Evolutionary conservation across 1,139 yeast species (phyloP), one percentile per base, ranked within the genome.

Genomic region (Nakaseomyces nivariensis): DNA sequence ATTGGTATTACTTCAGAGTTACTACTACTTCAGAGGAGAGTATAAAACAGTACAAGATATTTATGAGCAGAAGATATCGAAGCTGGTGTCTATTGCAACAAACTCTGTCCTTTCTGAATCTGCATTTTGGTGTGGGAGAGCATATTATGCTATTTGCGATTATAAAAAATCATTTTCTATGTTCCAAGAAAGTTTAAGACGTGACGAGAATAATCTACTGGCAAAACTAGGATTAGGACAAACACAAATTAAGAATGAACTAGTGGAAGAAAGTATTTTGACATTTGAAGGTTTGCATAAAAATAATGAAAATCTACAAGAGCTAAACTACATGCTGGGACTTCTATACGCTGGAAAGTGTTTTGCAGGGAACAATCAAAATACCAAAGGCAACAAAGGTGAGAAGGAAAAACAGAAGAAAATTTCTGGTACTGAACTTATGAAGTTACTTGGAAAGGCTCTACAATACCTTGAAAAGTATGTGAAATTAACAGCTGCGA

Each of bases 171-270:
- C 97, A 0, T 85, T 88, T 59, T 77, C 77, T 52, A 73, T 76
- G 59, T 90, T 87, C 67, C 82, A 83, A 61, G 88, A 78, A 57
- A 78, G 94, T n/a, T 56, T 79, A 46, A 81, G 78, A 57, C 69
- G 73, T 45, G 79, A 82, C 59, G 86, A 81, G 45, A 71, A 70
- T 46, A 83, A 84, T 57, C 63, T 82, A 10, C 72, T 85, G 36
- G 83, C 97, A 1, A 79, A 81, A 58, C 72, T 90, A 51, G 97
- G 96, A 31, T 76, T 86, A 54, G 97, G 95, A 0, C 94, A 88
- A 65, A 79, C 96, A 3, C 92, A 88, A 62, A 76, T 83, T 54
- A 75, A 81, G 52, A 81, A 89, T 63, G 80, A 84, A 36, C 81
- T 86, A 46, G 67, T 77, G 13, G 90, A 88, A 58, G 97, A 90